Evolutionary conservation across 257 asterid genomes (phyloP).

Genomic region (Solanum rostratum): DNA sequence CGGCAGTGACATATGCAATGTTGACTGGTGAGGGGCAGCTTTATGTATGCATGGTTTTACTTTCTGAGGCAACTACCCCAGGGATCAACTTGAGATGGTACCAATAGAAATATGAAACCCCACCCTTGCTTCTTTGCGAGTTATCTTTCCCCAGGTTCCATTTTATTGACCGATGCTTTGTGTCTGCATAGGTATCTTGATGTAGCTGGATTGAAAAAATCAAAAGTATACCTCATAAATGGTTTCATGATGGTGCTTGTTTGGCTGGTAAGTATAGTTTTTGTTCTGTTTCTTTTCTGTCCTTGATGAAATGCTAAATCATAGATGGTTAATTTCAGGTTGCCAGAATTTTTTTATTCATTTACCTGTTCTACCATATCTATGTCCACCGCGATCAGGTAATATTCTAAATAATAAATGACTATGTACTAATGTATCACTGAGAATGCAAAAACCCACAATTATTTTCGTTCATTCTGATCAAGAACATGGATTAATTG

Average conservation of each 20-base stretch:
- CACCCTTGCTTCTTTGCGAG: background rate
- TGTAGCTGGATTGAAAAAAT: conserved; percentile 60
- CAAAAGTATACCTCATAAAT: conserved; percentile 44
- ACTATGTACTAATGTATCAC: background rate
- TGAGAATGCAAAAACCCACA: background rate
- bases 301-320: background rate
- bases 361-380: conserved; percentile 45
- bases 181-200: conserved; percentile 62
- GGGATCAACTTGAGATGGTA: conserved; percentile 84
- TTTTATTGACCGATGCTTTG: background rate
- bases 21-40: conserved; percentile 80
- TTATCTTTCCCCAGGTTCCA: background rate
- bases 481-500: background rate
- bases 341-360: conserved; percentile 57
- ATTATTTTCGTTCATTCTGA: too few species aligned
- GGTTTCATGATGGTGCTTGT: conserved; percentile 53
- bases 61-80: conserved; percentile 89
- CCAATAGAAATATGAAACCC: background rate
- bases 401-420: background rate
- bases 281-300: background rate
- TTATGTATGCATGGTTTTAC: conserved; percentile 51
- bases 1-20: conserved; percentile 45
- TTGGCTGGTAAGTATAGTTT: conserved; percentile 49
- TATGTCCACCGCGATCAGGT: conserved; percentile 46
- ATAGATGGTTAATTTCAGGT: conserved; percentile 29